These are phyloP conservation scores for Aspergillus quadrilineatus DNA, from an alignment of 2,329 filamentous ascomycete genomes.

Conservation along the genomic window DNA sequence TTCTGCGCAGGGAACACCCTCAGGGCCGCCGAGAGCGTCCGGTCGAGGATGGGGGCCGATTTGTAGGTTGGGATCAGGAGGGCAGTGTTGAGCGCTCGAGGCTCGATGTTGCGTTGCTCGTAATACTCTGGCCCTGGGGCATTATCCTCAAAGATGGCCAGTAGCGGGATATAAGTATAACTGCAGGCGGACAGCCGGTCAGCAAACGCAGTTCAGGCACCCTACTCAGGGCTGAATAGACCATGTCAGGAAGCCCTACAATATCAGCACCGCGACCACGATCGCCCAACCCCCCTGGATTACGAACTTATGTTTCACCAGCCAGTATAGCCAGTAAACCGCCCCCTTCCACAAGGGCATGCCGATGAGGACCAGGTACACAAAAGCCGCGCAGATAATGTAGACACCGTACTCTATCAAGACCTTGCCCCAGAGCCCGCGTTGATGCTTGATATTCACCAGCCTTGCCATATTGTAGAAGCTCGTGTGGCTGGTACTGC, in stretches of 20 bases:
- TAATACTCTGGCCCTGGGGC: conserved; percentile 23
- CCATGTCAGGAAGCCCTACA: conserved; percentile 15
- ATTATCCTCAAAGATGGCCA: conserved; percentile 37
- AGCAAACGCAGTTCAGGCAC: conserved; percentile 21
- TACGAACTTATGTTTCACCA: conserved; percentile 42
- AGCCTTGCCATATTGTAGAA: background rate
- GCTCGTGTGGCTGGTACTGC: background rate
- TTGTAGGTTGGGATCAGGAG: background rate
- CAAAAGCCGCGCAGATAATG: conserved; percentile 35
- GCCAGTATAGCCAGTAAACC: conserved; percentile 45
- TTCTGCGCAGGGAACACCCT: conserved; percentile 48
- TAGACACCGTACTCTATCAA: conserved; percentile 24
- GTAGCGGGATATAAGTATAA: conserved; percentile 30
- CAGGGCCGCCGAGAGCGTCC: conserved; percentile 42
- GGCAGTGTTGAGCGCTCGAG: conserved; percentile 32
- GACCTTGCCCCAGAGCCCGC: background rate
- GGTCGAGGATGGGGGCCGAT: background rate
- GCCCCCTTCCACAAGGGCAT: conserved; percentile 49
- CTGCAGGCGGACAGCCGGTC: conserved; percentile 10
- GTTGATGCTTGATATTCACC: background rate
- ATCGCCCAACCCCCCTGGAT: conserved; percentile 45
- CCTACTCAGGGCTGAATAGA: no score
- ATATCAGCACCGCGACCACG: conserved; percentile 36
- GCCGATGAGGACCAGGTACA: conserved; percentile 50
- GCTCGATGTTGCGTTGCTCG: conserved; percentile 17